phyloP scores from a whole-genome alignment of 495 filamentous ascomycete genomes.

The Choiromyces venosus region DNA sequence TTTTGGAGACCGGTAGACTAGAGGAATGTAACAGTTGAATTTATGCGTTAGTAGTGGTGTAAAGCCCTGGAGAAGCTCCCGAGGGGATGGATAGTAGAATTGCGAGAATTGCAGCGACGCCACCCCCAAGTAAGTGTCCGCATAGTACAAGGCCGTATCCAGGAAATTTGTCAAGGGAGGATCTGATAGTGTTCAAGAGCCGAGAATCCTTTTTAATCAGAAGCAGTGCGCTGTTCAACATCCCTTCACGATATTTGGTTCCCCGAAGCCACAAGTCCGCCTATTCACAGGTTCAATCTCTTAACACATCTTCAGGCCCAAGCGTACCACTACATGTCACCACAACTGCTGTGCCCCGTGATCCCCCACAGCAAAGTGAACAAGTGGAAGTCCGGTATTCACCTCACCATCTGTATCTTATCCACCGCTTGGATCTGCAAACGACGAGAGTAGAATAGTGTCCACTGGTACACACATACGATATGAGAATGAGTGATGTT shows the following conservation, averaged over 20 bases:
- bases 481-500: constrained; percentile 63
- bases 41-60: no score
- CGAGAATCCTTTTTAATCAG: constrained; percentile 58
- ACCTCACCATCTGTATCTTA: constrained; percentile 63
- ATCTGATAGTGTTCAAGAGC: constrained; percentile 61
- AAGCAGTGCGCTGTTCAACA: constrained; percentile 65
- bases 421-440: constrained; percentile 65
- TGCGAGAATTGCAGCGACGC: no score
- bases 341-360: constrained; percentile 70
- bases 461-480: constrained; percentile 61
- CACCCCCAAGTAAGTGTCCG: constrained; percentile 68
- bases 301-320: constrained; percentile 72
- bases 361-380: constrained; percentile 71
- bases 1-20: constrained; percentile 54
- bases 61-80: no score
- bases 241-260: constrained; percentile 65
- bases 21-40: no score
- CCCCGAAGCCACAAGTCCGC: constrained; percentile 64
- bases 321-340: constrained; percentile 67
- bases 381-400: constrained; percentile 62
- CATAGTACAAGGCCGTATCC: constrained; percentile 69
- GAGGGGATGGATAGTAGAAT: constrained; percentile 64
- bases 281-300: constrained; percentile 74
- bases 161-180: constrained; percentile 60
- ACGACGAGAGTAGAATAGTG: constrained; percentile 66